phyloP scores from a whole-genome alignment of 345 rosid species.

The Cardiospermum halicacabum region DNA sequence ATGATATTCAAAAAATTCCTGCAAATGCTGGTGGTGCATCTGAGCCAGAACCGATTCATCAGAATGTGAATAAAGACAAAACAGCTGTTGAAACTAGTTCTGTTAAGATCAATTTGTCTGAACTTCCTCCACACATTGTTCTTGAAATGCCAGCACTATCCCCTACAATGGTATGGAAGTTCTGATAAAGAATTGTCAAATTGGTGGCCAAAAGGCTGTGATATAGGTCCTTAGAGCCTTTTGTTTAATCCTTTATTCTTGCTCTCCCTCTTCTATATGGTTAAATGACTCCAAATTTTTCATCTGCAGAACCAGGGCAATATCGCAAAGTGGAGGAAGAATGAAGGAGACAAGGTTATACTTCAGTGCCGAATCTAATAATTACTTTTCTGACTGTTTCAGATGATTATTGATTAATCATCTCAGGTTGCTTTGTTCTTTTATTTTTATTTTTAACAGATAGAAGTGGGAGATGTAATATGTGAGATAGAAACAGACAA shows the following conservation, averaged over 20 bases:
- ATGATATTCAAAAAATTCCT: slow-evolving; percentile 65
- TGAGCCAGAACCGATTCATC: slow-evolving; percentile 36
- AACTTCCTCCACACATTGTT: slow-evolving; percentile 83
- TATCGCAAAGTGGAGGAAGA: slow-evolving; percentile 78
- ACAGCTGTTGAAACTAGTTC: slow-evolving; percentile 37
- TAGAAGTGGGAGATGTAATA: slow-evolving; percentile 92
- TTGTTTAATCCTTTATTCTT: background rate
- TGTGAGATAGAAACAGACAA: slow-evolving; percentile 99
- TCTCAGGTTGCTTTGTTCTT: slow-evolving; percentile 15
- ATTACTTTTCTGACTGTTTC: slow-evolving; percentile 5
- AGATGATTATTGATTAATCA: slow-evolving; percentile 2
- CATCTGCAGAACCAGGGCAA: slow-evolving; percentile 78
- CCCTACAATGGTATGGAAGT: slow-evolving; percentile 80
- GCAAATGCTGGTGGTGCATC: slow-evolving; percentile 38
- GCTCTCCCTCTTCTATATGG: background rate
- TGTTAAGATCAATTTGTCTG: slow-evolving; percentile 32
- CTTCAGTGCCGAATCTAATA: slow-evolving; percentile 11
- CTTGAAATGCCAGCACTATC: slow-evolving; percentile 96
- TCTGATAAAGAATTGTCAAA: slow-evolving; percentile 14
- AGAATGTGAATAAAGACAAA: slow-evolving; percentile 32
- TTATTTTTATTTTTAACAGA: slow-evolving; percentile 45
- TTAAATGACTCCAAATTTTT: slow-evolving; percentile 21
- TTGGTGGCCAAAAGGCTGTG: slow-evolving; percentile 12
- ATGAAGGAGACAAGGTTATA: slow-evolving; percentile 95
- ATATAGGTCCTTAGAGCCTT: slow-evolving; percentile 1